Percentiles rank a stretch among this genome's conserved stretches.
These are phyloP conservation scores for Trametes pubescens DNA, from an alignment of 1,284 basidiomycete genomes.

Conservation along the genomic window DNA sequence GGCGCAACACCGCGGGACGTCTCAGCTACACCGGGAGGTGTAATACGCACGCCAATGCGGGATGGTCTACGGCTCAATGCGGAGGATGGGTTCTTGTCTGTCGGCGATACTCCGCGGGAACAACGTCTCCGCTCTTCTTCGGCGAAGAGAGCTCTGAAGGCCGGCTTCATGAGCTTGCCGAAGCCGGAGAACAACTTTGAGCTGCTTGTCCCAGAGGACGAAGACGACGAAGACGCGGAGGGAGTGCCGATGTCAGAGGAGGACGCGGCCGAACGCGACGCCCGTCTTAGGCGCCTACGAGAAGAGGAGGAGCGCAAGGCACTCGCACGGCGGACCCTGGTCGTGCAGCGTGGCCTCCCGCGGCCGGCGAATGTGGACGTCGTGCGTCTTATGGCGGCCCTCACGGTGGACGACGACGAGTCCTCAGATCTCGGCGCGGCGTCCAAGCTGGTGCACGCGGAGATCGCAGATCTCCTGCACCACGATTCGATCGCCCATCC, in stretches of 20 bases:
- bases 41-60: constrained; percentile 91
- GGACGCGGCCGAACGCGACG: constrained; percentile 95
- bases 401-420: constrained; percentile 61
- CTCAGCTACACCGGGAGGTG: constrained; percentile 60
- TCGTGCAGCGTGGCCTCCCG: constrained; percentile 86
- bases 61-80: constrained; percentile 93
- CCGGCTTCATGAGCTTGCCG: constrained; percentile 87
- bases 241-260: constrained; percentile 64
- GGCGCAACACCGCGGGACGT: constrained; percentile 70
- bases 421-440: constrained; percentile 55
- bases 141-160: constrained; percentile 77
- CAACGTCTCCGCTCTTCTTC: constrained; percentile 69
- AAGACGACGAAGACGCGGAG: constrained; percentile 61
- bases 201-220: constrained; percentile 89
- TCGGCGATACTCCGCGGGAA: constrained; percentile 79
- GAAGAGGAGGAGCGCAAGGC: constrained; percentile 84
- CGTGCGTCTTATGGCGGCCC: constrained; percentile 64
- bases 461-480: constrained; percentile 82
- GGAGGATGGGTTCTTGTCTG: constrained; percentile 58
- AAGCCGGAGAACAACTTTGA: constrained; percentile 99
- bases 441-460: constrained; percentile 76
- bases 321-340: constrained; percentile 83
- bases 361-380: constrained; percentile 88
- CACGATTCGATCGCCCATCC: constrained; percentile 93
- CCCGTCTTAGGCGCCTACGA: constrained; percentile 68